These are phyloP conservation scores for Corynascus novoguineensis DNA, from an alignment of 495 filamentous ascomycete species.

Conservation along the genomic window DNA sequence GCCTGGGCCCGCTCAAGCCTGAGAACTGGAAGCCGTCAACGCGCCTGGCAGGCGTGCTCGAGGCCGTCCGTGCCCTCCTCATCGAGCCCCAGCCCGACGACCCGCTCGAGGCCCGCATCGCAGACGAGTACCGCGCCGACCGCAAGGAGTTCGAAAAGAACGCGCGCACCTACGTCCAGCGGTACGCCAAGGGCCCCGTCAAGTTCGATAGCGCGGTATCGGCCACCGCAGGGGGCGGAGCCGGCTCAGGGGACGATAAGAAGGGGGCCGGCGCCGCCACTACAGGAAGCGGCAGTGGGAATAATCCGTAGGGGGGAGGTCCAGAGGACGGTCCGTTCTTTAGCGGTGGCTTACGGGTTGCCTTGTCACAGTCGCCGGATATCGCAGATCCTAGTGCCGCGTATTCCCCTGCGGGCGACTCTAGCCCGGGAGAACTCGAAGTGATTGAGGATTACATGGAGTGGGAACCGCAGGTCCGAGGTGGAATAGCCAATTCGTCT, in stretches of 20 bases:
- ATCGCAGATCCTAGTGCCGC: background rate
- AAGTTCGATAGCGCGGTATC: constrained; percentile 18
- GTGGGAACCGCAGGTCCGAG: no score
- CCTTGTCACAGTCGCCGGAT: background rate
- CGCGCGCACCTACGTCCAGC: constrained; percentile 72
- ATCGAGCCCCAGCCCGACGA: constrained; percentile 90
- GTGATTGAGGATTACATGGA: no score
- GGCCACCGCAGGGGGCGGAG: background rate
- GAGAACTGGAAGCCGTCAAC: constrained; percentile 95
- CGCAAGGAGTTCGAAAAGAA: constrained; percentile 72
- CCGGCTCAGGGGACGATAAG: background rate
- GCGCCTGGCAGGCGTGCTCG: constrained; percentile 69
- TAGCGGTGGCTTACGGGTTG: background rate
- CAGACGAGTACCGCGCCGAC: constrained; percentile 75
- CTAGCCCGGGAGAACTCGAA: no score
- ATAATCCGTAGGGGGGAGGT: background rate
- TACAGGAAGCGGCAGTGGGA: background rate
- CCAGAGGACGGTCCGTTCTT: background rate
- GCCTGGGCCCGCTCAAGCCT: constrained; percentile 75
- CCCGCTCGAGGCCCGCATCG: constrained; percentile 82
- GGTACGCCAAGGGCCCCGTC: constrained; percentile 58
- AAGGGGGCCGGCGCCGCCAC: background rate
- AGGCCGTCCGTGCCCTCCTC: constrained; percentile 71
- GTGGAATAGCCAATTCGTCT: no score
- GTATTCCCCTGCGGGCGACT: background rate